Base-by-base conservation (phyloP, 441 rosid genomes). In the Dalechampia spathulata region DNA sequence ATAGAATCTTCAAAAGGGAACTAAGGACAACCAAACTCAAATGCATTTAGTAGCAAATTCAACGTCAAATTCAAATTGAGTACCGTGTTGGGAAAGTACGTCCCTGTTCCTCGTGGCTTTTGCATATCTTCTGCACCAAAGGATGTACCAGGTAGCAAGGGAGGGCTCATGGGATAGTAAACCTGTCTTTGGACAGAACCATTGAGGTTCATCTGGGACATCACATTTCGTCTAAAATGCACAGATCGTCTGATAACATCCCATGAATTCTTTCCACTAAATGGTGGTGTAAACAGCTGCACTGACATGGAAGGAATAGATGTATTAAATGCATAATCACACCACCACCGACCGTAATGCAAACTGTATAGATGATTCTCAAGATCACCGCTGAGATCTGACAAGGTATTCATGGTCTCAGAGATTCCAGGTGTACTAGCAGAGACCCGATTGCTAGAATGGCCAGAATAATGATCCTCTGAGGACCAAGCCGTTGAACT, bases 11-110 rank as follows among this genome's bases (percentile, higher is more conserved):
- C 40, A 51, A 65, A 39, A 50, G 49, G 49, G 34, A 32, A 60
- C 15, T n/a, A 34, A 46, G 34, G 15, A 12, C 37, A 40, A 55
- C 25, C 26, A 43, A 26, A 27, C 19, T 42, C 22, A 6, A 16
- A 7, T 11, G 37, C 17, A 10, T 36, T 37, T 10, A 36, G 15
- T 48, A 22, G 37, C 5, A 40, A 39, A 19, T 40, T 59, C 19
- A 60, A 49, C 14, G 46, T 15, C 17, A 42, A 22, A 26, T 49
- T 19, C 37, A 49, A 38, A 49, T 60, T 23, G 0, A 30, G 51
- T 90, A 90, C 97, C 87, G 72, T 63, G 73, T 78, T 84, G 37
- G 95, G 91, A 57, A 90, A 79, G 78, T 85, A 85, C 20, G 95
- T 90, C 67, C 95, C 97, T 12, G 87, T 90, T 70, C 95, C 97